Evolutionary conservation across 2,329 filamentous ascomycete species (phyloP).

Genomic region (Tolypocladium ophioglossoides): DNA sequence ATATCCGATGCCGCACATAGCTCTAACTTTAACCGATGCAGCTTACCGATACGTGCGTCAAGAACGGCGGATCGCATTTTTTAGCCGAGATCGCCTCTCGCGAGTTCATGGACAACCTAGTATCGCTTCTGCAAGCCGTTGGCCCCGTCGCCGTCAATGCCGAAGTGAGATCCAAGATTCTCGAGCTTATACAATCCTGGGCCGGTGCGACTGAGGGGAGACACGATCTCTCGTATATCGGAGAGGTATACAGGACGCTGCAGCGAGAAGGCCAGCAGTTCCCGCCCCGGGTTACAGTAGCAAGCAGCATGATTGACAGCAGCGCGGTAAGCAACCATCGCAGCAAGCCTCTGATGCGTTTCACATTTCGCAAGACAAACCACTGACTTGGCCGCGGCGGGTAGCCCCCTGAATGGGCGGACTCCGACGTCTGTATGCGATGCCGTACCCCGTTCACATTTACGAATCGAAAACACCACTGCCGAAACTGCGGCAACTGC

Average conservation of each 20-base stretch:
- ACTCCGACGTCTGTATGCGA: constrained; percentile 97
- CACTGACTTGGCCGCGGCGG: neutral
- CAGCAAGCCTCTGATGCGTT: neutral
- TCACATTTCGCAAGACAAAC: no score
- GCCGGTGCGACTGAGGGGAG: constrained; percentile 79
- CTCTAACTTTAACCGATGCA: constrained; percentile 22
- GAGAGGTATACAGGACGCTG: constrained; percentile 73
- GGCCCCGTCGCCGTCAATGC: constrained; percentile 65
- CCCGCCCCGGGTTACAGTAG: constrained; percentile 72
- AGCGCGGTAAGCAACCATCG: constrained; percentile 59
- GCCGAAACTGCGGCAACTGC: constrained; percentile 93
- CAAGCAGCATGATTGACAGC: constrained; percentile 97
- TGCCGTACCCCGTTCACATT: constrained; percentile 94
- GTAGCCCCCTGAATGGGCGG: constrained; percentile 90
- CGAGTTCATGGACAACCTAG: constrained; percentile 97
- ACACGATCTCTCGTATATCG: constrained; percentile 74
- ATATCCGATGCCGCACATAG: neutral
- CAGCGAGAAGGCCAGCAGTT: constrained; percentile 83
- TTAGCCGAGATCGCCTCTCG: constrained; percentile 89
- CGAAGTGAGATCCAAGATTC: constrained; percentile 80
- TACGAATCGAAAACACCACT: constrained; percentile 97
- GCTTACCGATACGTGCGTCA: constrained; percentile 97
- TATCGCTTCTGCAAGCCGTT: constrained; percentile 76
- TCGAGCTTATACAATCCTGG: constrained; percentile 92
- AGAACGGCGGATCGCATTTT: constrained; percentile 95